These are phyloP conservation scores for Quercus parvula DNA, from an alignment of 306 rosid species.

Conservation along the genomic window DNA sequence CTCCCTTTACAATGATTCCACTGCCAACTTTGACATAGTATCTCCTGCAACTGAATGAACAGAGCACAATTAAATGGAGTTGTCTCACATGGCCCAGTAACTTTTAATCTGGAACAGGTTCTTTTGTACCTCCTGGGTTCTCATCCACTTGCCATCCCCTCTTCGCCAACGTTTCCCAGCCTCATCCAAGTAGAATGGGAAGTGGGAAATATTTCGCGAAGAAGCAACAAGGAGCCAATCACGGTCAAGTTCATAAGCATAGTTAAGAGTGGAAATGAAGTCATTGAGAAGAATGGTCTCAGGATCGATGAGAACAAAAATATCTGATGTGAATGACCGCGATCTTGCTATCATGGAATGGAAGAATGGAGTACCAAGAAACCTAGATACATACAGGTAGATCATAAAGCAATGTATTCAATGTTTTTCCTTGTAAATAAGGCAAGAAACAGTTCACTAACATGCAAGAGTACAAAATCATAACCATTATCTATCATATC, in stretches of 20 bases:
- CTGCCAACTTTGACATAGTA: constrained; percentile 35
- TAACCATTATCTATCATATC: neutral
- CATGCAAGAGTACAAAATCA: neutral
- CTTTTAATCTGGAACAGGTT: constrained; percentile 19
- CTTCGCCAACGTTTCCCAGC: constrained; percentile 45
- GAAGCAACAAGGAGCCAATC: constrained; percentile 88
- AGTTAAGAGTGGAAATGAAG: constrained; percentile 62
- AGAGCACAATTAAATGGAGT: constrained; percentile 18
- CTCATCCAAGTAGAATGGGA: constrained; percentile 58
- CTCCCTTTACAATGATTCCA: constrained; percentile 50
- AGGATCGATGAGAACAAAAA: constrained; percentile 61
- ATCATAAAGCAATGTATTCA: constrained; percentile 18
- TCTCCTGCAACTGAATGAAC: constrained; percentile 61
- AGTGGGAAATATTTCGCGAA: constrained; percentile 51
- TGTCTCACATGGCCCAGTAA: constrained; percentile 13
- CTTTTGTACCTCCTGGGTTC: constrained; percentile 54
- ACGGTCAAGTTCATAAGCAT: constrained; percentile 50
- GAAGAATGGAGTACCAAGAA: constrained; percentile 87
- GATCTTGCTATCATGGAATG: constrained; percentile 87
- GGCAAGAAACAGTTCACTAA: neutral
- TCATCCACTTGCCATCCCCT: constrained; percentile 37
- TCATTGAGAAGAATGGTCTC: constrained; percentile 68
- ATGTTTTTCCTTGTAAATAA: neutral
- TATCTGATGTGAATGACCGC: constrained; percentile 45
- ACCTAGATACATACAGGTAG: constrained; percentile 51